A percentile compares a stretch with the other conserved stretches of the same genome.
phyloP scores from a whole-genome alignment of 495 filamentous ascomycete species.

The Aspergillus sparsus region DNA sequence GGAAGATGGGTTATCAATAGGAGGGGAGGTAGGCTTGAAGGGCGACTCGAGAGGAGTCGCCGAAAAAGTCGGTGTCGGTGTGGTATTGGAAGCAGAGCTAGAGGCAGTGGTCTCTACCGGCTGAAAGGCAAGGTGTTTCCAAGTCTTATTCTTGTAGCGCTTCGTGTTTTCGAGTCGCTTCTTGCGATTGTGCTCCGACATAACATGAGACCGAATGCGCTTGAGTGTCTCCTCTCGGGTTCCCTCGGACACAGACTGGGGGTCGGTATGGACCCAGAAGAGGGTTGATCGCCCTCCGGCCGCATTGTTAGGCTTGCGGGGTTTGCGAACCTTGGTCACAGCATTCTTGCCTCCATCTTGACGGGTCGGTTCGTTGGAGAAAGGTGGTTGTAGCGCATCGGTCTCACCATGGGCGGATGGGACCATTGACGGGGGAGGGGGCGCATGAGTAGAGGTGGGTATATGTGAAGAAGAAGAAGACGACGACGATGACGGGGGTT shows the following conservation, averaged over 20 bases:
- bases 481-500: neutral
- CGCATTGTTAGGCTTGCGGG: slow-evolving; percentile 42
- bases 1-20: neutral
- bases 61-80: slow-evolving; percentile 8
- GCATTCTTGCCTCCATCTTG: slow-evolving; percentile 30
- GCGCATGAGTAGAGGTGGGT: slow-evolving; percentile 8
- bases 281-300: slow-evolving; percentile 41
- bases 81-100: slow-evolving; percentile 23
- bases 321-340: slow-evolving; percentile 40
- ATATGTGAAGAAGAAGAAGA: neutral
- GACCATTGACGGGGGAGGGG: slow-evolving; percentile 15
- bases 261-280: slow-evolving; percentile 51
- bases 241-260: slow-evolving; percentile 41
- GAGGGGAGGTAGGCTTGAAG: slow-evolving; percentile 4
- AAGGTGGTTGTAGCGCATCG: slow-evolving; percentile 8
- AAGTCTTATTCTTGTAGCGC: slow-evolving; percentile 47
- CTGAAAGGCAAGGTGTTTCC: slow-evolving; percentile 46
- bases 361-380: slow-evolving; percentile 15
- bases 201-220: slow-evolving; percentile 53
- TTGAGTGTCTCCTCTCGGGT: slow-evolving; percentile 49
- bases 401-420: slow-evolving; percentile 3
- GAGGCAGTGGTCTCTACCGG: slow-evolving; percentile 34
- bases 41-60: slow-evolving; percentile 7
- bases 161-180: slow-evolving; percentile 48
- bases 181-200: slow-evolving; percentile 54